phyloP scores from a whole-genome alignment of 108 stramenopile genomes.

The Hondaea fermentalgiana region DNA sequence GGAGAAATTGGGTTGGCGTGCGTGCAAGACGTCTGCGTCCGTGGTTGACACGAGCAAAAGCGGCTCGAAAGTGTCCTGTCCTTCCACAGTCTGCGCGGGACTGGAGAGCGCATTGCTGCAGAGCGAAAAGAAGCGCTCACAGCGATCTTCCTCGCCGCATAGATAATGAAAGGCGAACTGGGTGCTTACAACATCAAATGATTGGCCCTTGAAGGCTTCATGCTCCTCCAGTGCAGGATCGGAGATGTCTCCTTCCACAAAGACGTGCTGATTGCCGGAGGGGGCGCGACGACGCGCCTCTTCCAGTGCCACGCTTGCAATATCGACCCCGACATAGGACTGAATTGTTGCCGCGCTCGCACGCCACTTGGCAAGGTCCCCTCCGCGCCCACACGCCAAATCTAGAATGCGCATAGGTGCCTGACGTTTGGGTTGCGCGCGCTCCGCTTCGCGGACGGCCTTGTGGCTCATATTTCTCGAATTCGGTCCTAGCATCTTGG shows the following conservation, averaged over 20 bases:
- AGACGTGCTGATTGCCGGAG: neutral
- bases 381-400: slow-evolving; percentile 25
- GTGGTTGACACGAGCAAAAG: neutral
- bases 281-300: neutral
- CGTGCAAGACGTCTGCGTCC: neutral
- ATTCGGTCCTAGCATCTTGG: neutral
- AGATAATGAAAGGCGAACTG: slow-evolving; percentile 16
- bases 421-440: neutral
- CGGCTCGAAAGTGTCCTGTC: neutral
- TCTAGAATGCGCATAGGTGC: neutral
- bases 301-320: neutral
- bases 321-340: neutral
- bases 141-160: neutral
- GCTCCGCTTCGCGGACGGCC: neutral
- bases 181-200: neutral
- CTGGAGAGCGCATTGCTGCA: neutral
- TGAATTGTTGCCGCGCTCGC: neutral
- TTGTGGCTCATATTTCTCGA: neutral
- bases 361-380: slow-evolving; percentile 15
- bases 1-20: neutral
- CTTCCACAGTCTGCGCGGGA: neutral
- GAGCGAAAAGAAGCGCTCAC: neutral
- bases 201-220: neutral
- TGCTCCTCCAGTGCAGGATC: neutral
- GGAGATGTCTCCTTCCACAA: neutral